Percentiles rank a stretch among this genome's conserved stretches.
These are phyloP conservation scores for Castanea crenata DNA, from an alignment of 306 rosid genomes.

Conservation along the genomic window DNA sequence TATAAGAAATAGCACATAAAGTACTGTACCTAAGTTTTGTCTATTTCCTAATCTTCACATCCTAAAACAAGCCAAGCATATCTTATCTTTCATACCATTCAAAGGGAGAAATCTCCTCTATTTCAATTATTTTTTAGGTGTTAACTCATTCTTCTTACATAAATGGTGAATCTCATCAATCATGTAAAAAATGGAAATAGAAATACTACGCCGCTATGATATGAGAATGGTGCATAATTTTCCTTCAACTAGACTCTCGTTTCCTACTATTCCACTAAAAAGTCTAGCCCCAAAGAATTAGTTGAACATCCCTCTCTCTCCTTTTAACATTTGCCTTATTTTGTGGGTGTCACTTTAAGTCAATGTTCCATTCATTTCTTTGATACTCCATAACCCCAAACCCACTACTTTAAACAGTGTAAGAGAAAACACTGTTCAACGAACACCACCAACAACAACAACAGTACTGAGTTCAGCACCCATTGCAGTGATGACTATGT, in stretches of 20 bases:
- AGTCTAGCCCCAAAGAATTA: background rate
- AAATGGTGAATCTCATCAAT: no score
- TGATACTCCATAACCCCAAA: background rate
- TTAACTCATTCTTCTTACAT: no score
- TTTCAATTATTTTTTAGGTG: no score
- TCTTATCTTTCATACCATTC: background rate
- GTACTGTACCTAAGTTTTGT: no score
- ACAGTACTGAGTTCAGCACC: background rate
- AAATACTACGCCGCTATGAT: no score
- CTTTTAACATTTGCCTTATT: background rate
- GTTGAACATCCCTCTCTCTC: no score
- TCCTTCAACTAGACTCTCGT: background rate
- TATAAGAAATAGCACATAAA: no score
- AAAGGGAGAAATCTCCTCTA: background rate
- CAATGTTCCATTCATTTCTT: slow-evolving; percentile 17
- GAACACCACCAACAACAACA: background rate
- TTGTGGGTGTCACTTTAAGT: slow-evolving; percentile 6
- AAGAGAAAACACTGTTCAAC: background rate
- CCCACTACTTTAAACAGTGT: background rate
- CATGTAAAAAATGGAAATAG: no score
- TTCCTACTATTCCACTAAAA: background rate
- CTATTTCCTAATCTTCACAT: background rate
- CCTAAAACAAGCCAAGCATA: slow-evolving; percentile 16
- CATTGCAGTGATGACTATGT: background rate
- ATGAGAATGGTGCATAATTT: no score